A percentile compares a stretch with the other conserved stretches of the same genome.
phyloP scores from a whole-genome alignment of 495 filamentous ascomycete genomes.

The Parmelia sp. region DNA sequence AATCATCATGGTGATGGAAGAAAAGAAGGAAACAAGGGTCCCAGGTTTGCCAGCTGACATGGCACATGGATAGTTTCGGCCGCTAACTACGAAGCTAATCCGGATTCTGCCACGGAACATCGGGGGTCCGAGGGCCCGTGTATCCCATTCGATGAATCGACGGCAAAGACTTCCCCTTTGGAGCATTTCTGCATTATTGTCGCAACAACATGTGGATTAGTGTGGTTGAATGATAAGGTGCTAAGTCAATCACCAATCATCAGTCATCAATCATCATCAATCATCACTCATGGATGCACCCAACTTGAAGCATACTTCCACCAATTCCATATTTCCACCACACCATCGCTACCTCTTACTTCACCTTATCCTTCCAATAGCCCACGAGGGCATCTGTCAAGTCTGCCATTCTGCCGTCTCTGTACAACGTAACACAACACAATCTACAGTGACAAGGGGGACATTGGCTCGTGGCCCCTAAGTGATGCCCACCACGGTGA shows the following conservation, averaged over 20 bases:
- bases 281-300: no score
- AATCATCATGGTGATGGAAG: no score
- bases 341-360: no score
- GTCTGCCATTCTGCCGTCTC: no score
- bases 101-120: background rate
- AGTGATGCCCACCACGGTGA: background rate
- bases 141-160: background rate
- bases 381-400: no score
- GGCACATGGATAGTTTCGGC: background rate
- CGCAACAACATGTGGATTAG: background rate
- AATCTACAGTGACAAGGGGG: background rate
- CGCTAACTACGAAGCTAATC: background rate
- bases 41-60: background rate
- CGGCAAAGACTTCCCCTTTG: background rate
- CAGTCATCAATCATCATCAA: no score
- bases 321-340: no score
- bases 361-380: no score
- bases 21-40: no score
- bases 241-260: no score
- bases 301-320: background rate
- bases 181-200: no score
- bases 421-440: no score
- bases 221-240: background rate
- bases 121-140: background rate
- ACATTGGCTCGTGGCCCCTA: background rate